Conservation (phyloP, 140 eudicot genomes). For the Cichorium intybus region DNA sequence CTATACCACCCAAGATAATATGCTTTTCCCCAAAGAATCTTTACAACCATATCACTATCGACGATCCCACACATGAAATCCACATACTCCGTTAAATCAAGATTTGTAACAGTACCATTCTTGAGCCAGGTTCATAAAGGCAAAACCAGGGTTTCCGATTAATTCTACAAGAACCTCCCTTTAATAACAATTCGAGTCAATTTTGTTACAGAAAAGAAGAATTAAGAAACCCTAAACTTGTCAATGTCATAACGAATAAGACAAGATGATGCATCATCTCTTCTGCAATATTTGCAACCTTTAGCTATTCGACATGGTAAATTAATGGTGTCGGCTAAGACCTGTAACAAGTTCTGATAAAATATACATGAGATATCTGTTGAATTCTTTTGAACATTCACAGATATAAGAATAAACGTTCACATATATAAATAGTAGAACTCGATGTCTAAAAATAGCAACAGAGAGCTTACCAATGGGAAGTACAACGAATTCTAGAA, state of each 20-base stretch:
- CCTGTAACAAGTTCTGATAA: conserved; percentile 42
- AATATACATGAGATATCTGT: background rate
- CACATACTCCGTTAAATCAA: conserved; percentile 34
- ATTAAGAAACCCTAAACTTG: no score
- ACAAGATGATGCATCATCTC: conserved; percentile 84
- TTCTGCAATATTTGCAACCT: conserved; percentile 74
- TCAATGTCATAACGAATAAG: conserved; percentile 74
- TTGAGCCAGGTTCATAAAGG: conserved; percentile 81
- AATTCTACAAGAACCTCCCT: conserved; percentile 91
- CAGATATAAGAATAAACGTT: background rate
- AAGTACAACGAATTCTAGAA: conserved; percentile 61
- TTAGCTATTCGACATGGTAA: conserved; percentile 89
- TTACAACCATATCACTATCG: conserved; percentile 23
- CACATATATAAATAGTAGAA: conserved; percentile 72
- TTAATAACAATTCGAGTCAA: no score
- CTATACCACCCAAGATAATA: conserved; percentile 23
- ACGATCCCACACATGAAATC: conserved; percentile 36
- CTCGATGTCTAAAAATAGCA: conserved; percentile 92
- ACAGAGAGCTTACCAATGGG: conserved; percentile 79
- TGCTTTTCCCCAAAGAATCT: conserved; percentile 21
- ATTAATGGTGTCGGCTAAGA: conserved; percentile 74
- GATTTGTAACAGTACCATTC: conserved; percentile 1
- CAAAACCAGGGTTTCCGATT: conserved; percentile 77
- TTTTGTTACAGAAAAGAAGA: no score
- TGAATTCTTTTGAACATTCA: no score